Evolutionary conservation across 306 rosid species (phyloP).

Genomic region (Gynostemma pentaphyllum): DNA sequence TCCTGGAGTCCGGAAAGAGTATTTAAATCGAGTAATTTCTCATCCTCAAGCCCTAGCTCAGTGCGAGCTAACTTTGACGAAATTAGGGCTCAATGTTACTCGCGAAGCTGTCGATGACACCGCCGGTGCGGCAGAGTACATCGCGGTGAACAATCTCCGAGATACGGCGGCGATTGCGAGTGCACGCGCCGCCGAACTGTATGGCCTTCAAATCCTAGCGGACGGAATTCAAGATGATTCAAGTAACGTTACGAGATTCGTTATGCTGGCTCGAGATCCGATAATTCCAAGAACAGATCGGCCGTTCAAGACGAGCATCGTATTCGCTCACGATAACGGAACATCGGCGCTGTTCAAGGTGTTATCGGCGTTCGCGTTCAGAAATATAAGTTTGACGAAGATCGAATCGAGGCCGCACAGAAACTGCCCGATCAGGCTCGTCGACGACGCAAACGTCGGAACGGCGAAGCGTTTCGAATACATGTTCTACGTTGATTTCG

Average conservation of each 20-base stretch:
- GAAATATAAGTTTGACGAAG: slow-evolving; percentile 80
- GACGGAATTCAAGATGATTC: slow-evolving; percentile 88
- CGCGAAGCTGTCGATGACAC: slow-evolving; percentile 92
- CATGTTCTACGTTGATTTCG: slow-evolving; percentile 80
- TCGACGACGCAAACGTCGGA: slow-evolving; percentile 66
- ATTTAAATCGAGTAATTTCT: slow-evolving; percentile 62
- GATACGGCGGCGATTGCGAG: slow-evolving; percentile 82
- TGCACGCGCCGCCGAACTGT: slow-evolving; percentile 69
- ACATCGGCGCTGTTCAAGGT: slow-evolving; percentile 84
- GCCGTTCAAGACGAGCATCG: slow-evolving; percentile 78
- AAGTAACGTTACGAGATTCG: slow-evolving; percentile 85
- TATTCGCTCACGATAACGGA: slow-evolving; percentile 85
- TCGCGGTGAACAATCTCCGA: slow-evolving; percentile 46
- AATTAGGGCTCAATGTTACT: slow-evolving; percentile 66
- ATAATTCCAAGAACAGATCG: slow-evolving; percentile 60
- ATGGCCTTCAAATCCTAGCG: slow-evolving; percentile 50
- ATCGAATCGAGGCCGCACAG: slow-evolving; percentile 85
- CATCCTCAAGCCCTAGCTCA: slow-evolving; percentile 90
- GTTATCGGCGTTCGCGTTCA: slow-evolving; percentile 63
- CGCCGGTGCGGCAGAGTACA: slow-evolving; percentile 75
- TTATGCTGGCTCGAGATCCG: slow-evolving; percentile 80
- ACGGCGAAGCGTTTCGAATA: slow-evolving; percentile 90
- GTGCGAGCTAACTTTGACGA: slow-evolving; percentile 73
- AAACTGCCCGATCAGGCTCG: slow-evolving; percentile 74
- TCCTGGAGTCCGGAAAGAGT: slow-evolving; percentile 64